Base-by-base conservation (phyloP, 345 rosid genomes). In the Odontarrhena argentea region DNA sequence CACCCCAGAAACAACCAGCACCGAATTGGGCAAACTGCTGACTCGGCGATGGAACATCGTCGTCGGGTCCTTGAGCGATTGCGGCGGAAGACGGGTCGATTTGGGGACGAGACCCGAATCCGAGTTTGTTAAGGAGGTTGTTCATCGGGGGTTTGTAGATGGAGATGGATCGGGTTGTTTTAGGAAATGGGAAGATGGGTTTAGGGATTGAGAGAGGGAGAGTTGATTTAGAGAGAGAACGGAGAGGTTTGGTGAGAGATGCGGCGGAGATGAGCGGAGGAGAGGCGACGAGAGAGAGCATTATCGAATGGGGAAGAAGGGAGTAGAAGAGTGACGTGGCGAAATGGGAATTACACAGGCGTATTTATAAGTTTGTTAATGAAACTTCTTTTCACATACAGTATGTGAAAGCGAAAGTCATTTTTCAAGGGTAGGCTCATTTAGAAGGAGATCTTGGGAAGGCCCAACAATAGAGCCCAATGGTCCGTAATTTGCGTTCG, bases 1-100 rank as follows among this genome's bases (percentile, higher is more conserved):
- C 83, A 1, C 97, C 91, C 97, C 96, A 93, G 82, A 93, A 93
- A 67, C 98, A 93, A n/a, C 97, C 96, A 0, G 96, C 97, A 41
- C 92, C 97, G 74, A 93, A 90, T 62, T 90, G 85, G 3, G 96
- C 94, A 9, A 90, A 77, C 71, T 82, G 84, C 76, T 73, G 81
- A 48, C 66, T 74, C 0, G 87, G 77, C 0, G 79, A 83, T 0
- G 90, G 83, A 24, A 37, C 73, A 71, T 92, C 97, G 1, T 56
- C 75, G 67, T 92, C 98, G 7, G 79, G 86, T 32, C 80, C 87
- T 60, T 79, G 77, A 4, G 92, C 87, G 24, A 75, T 75, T n/a
- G 78, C 78, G 41, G 78, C 60, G 10, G 78, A 62, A 42, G 74
- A 7, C 0, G 78, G 78, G 37, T 74, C 74, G 28, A 9, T 13